These are phyloP conservation scores for Lactarius indigo DNA, from an alignment of 768 basidiomycete genomes.

Conservation along the genomic window DNA sequence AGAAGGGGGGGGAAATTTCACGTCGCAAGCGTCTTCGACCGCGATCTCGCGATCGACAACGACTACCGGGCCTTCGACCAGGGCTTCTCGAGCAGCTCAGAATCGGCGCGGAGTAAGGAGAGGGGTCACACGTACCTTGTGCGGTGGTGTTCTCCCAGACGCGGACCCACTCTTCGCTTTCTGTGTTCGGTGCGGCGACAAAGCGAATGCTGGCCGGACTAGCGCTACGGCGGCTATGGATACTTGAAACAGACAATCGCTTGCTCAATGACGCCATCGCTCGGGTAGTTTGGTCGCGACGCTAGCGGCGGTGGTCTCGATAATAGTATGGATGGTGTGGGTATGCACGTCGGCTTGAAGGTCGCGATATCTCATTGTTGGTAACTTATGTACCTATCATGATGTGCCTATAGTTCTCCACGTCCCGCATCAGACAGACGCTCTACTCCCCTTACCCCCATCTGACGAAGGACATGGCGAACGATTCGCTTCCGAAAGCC, in stretches of 20 bases:
- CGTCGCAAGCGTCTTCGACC: constrained; percentile 83
- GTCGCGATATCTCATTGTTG: background rate
- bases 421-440: too few relatives aligned
- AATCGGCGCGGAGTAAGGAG: background rate
- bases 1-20: constrained; percentile 32
- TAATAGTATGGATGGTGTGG: background rate
- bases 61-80: constrained; percentile 67
- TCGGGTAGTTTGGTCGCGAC: background rate
- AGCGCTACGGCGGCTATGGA: constrained; percentile 23
- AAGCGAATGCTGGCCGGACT: constrained; percentile 26
- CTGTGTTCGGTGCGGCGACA: constrained; percentile 32
- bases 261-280: constrained; percentile 32
- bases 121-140: constrained; percentile 43
- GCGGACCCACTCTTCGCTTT: constrained; percentile 52
- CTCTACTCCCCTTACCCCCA: too few relatives aligned
- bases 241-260: constrained; percentile 33
- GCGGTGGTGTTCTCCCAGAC: constrained; percentile 56
- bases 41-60: constrained; percentile 64
- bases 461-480: too few relatives aligned
- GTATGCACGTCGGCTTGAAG: background rate
- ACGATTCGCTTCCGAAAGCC: too few relatives aligned
- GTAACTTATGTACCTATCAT: too few relatives aligned
- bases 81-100: constrained; percentile 40
- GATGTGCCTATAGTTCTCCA: too few relatives aligned
- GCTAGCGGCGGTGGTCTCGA: background rate